Percentiles rank a stretch among this genome's conserved stretches.
Evolutionary conservation across 441 rosid species (phyloP).

Genomic region (Corymbia citriodora): DNA sequence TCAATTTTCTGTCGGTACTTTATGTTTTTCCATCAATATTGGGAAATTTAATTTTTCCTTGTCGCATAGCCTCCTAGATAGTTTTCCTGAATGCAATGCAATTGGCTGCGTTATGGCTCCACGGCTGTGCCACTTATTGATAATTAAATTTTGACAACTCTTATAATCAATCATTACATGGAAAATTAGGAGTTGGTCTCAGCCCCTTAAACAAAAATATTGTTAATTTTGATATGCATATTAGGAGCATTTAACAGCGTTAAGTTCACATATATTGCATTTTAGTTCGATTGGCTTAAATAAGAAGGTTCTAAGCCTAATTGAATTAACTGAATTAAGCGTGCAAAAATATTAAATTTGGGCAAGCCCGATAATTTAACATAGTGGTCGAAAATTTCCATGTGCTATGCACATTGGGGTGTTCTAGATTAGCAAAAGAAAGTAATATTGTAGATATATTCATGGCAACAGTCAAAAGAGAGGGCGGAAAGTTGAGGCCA

Average conservation of each 20-base stretch:
- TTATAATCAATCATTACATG: too few species aligned
- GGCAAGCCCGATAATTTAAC: background rate
- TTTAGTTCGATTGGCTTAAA: background rate
- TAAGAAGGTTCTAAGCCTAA: background rate
- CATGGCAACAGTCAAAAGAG: background rate
- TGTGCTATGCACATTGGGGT: background rate
- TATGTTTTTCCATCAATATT: background rate
- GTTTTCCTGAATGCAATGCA: background rate
- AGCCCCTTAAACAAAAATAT: background rate
- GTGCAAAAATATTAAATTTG: background rate
- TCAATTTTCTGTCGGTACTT: background rate
- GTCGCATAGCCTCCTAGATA: background rate
- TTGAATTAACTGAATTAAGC: background rate
- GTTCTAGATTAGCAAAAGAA: background rate
- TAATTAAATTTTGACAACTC: too few species aligned
- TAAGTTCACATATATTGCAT: background rate
- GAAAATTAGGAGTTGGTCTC: background rate
- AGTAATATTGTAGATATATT: background rate
- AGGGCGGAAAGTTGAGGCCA: background rate
- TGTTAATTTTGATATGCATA: background rate
- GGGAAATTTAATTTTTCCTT: background rate
- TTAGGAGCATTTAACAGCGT: background rate
- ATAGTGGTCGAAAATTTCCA: background rate
- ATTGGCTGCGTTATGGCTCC: background rate
- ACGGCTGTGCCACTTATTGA: background rate